These are phyloP conservation scores for Xylariaceae sp. DNA, from an alignment of 2,329 filamentous ascomycete genomes.

Conservation along the genomic window DNA sequence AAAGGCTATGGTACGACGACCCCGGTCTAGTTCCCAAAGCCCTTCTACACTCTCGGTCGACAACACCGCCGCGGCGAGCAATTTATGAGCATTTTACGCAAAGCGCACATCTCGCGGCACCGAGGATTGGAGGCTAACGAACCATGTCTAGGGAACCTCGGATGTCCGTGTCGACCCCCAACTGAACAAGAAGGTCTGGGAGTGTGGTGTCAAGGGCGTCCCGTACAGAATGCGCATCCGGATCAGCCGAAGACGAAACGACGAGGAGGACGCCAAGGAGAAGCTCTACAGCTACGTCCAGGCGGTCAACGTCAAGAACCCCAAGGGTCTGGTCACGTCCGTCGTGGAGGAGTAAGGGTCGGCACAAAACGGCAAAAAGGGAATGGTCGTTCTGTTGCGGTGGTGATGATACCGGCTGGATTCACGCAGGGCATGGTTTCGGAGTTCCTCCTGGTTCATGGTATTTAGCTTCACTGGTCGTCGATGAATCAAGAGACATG, in stretches of 20 bases:
- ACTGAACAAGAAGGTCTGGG: constrained; percentile 99
- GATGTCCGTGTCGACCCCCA: constrained; percentile 98
- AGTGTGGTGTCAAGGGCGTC: constrained; percentile 97
- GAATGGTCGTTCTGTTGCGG: too few species aligned
- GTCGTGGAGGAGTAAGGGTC: constrained; percentile 78
- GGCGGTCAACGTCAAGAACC: constrained; percentile 98
- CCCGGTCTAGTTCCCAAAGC: too few species aligned
- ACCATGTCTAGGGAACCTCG: constrained; percentile 77
- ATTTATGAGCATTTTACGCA: too few species aligned
- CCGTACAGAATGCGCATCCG: constrained; percentile 95
- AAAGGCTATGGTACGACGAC: constrained; percentile 82
- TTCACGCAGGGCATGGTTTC: constrained; percentile 37
- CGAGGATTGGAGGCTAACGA: too few species aligned
- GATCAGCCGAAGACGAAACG: constrained; percentile 99
- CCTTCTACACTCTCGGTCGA: too few species aligned
- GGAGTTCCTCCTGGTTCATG: constrained; percentile 34
- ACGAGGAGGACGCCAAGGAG: constrained; percentile 99
- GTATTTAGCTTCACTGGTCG: constrained; percentile 36
- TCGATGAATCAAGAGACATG: constrained; percentile 33
- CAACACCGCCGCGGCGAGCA: too few species aligned
- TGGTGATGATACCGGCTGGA: constrained; percentile 25
- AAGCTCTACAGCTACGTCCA: constrained; percentile 99
- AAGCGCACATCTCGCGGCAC: too few species aligned
- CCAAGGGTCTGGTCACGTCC: constrained; percentile 92
- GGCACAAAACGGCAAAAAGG: constrained; percentile 7